Evolutionary conservation across 768 basidiomycete species (phyloP).

Genomic region (Auriscalpium vulgare): DNA sequence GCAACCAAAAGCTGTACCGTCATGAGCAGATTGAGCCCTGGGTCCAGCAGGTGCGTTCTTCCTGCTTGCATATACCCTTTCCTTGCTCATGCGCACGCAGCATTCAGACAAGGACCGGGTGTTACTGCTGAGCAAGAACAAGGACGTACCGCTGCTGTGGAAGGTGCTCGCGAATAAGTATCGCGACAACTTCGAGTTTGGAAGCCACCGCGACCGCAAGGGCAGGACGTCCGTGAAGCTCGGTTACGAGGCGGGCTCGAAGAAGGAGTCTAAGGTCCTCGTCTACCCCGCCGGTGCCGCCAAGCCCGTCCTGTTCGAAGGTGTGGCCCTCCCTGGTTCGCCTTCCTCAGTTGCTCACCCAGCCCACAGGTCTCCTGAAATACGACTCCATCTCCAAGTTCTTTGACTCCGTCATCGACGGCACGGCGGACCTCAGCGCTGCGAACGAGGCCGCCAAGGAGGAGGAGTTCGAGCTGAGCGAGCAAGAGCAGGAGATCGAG

Average conservation of each 20-base stretch:
- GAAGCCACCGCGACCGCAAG: conserved; percentile 55
- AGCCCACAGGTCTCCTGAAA: conserved; percentile 53
- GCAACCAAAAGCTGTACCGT: conserved; percentile 52
- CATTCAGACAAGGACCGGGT: conserved; percentile 42
- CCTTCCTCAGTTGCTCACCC: neutral
- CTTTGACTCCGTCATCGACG: conserved; percentile 64
- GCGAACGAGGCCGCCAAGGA: conserved; percentile 23
- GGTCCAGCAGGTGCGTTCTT: conserved; percentile 52
- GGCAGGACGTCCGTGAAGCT: conserved; percentile 50
- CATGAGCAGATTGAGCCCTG: conserved; percentile 55
- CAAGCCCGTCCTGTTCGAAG: conserved; percentile 56
- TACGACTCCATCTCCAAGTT: conserved; percentile 67
- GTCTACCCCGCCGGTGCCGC: conserved; percentile 58
- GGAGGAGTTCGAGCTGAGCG: neutral
- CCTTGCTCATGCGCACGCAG: conserved; percentile 16
- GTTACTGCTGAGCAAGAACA: conserved; percentile 67
- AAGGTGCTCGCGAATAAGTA: conserved; percentile 71
- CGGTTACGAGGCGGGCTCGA: conserved; percentile 47
- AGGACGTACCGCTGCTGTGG: conserved; percentile 74
- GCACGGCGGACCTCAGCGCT: conserved; percentile 47
- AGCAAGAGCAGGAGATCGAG: conserved; percentile 40
- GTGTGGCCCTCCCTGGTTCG: conserved; percentile 26
- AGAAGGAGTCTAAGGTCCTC: conserved; percentile 55
- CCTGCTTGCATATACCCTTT: neutral
- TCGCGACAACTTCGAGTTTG: conserved; percentile 52